A percentile compares a stretch with the other conserved stretches of the same genome.
phyloP scores from a whole-genome alignment of 305 asterid species.

The Solanum chacoense region DNA sequence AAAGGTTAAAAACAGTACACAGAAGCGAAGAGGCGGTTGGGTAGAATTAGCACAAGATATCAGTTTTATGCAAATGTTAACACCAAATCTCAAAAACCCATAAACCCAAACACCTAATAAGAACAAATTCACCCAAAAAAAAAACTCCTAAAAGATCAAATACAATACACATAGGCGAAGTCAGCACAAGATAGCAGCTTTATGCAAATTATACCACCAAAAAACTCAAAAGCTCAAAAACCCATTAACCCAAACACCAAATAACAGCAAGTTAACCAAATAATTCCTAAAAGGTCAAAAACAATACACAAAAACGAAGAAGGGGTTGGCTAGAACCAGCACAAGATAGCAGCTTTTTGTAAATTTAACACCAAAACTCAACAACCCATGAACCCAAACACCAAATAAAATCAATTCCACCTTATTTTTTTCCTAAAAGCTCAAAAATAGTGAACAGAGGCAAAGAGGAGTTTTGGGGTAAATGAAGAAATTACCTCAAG shows the following conservation, averaged over 20 bases:
- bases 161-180: background rate
- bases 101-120: background rate
- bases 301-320: background rate
- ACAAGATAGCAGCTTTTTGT: background rate
- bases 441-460: background rate
- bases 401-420: background rate
- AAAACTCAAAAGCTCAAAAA: background rate
- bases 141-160: background rate
- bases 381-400: slow-evolving; percentile 12
- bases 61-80: background rate
- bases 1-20: background rate
- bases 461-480: background rate
- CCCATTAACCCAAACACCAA: background rate
- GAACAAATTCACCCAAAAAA: background rate
- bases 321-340: background rate
- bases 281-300: background rate
- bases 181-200: background rate
- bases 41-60: background rate
- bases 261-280: background rate
- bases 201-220: background rate
- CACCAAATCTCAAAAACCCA: background rate
- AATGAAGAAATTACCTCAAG: slow-evolving; percentile 44
- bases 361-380: background rate
- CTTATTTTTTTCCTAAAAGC: background rate
- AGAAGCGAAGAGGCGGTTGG: background rate